Base-by-base conservation (phyloP, 129 eudicot genomes). In the Calendula officinalis region DNA sequence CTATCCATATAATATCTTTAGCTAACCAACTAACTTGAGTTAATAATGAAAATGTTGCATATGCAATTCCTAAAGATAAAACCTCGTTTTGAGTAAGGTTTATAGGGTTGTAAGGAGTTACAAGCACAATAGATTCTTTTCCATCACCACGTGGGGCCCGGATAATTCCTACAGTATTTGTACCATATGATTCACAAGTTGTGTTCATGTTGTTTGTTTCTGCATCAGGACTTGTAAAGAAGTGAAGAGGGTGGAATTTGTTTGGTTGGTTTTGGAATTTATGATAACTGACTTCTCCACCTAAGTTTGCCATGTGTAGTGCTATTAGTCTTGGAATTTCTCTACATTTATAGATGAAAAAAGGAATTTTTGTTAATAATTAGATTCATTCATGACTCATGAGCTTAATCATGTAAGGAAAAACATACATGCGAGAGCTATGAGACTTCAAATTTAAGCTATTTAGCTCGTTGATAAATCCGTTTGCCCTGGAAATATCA, bases 101-200 rank as follows among this genome's bases (percentile, higher is more conserved):
- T 46, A 68, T 30, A 68, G 99, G 60, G 77, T 86, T 89, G 76
- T 89, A 94, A 70, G 97, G 97, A 60, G 99, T 94, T 55, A 94
- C 97, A 58, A 94, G 68, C 47, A 94, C 91, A 49, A 94, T 83
- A 63, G 97, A 75, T 76, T 94, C 99, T 79, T 94, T 94, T 58
- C 99, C 99, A 78, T 94, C 99, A 47, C 95, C 92, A 54, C 95
- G 97, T 39, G 90, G 90, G 66, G 99, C 99, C 78, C 99, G 83
- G 55, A 86, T 78, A 37, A 89, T 83, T 37, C 99, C 99, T 57
- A 94, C 79, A 27, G 87, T 78, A 72, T 87, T 94, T 51, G 82
- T 52, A 55, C 81, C 92, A 70, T 71, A 83, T 0, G 79, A 79
- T 27, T 81, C 68, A 80, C 87, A 85, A 51, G 68, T 86, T 54